Evolutionary conservation across 768 basidiomycete genomes (phyloP).

Genomic region (Myochromella boudieri): DNA sequence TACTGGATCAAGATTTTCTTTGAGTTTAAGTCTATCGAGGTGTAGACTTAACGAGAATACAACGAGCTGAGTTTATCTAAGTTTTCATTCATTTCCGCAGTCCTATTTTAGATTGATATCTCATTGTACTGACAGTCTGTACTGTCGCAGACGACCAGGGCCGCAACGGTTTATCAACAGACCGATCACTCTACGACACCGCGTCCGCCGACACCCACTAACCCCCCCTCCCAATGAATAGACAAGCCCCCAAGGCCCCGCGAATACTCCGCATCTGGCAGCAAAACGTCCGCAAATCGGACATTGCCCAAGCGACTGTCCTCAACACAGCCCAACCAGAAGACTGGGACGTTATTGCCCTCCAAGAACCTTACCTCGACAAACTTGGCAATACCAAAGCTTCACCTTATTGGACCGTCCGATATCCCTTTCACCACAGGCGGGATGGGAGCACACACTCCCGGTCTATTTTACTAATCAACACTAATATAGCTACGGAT

Average conservation of each 20-base stretch:
- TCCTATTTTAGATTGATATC: too few relatives aligned
- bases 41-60: too few relatives aligned
- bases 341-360: constrained; percentile 23
- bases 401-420: neutral
- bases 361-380: constrained; percentile 33
- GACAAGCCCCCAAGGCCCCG: neutral
- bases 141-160: too few relatives aligned
- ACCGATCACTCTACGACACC: too few relatives aligned
- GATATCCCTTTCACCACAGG: neutral
- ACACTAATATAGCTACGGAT: constrained; percentile 6
- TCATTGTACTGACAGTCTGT: too few relatives aligned
- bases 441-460: neutral
- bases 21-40: too few relatives aligned
- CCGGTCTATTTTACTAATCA: constrained; percentile 8
- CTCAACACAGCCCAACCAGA: constrained; percentile 12
- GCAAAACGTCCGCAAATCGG: constrained; percentile 28
- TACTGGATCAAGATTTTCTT: too few relatives aligned
- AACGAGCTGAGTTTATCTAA: too few relatives aligned
- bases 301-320: constrained; percentile 13
- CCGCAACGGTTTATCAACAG: too few relatives aligned
- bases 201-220: too few relatives aligned
- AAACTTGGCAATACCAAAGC: constrained; percentile 11
- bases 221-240: too few relatives aligned
- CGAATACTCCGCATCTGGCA: constrained; percentile 14
- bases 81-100: too few relatives aligned